Base-by-base conservation (phyloP, 1,284 basidiomycete species). In the Ustilago esculenta region DNA sequence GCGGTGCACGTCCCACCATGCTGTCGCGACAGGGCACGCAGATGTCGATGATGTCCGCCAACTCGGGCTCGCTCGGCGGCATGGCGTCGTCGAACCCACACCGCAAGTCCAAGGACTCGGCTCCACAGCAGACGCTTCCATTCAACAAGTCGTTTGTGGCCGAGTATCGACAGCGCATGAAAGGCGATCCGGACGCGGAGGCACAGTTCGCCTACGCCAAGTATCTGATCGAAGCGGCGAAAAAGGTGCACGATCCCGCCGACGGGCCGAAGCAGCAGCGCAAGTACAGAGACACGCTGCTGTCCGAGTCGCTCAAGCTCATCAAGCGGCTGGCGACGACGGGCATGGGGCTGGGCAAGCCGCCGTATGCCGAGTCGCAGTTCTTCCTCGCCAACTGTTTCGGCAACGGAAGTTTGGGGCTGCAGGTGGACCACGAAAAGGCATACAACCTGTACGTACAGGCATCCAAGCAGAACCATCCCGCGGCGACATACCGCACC, bases 351-450 rank as follows among this genome's bases (percentile, higher is more conserved):
- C 45, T 83, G 23, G 83, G 83, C 32, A 84, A 84, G 59, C 82
- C 84, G 14, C 89, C 92, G 1, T 96, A 92, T 82, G 89, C 92
- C 52, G 95, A 98, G 77, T 95, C 96, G n/a, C 96, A 98, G 81
- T 99, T 98, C 84, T 98, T 97, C 86, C 86, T 98, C 39, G 96
- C 95, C 42, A 98, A 98, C 79, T 94, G 95, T 81, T 90, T 96
- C 80, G 95, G 95, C 10, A 97, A 94, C 1, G 96, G 96, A 15
- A 90, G 90, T 73, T 86, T 98, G 20, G 95, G 96, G 9, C 85
- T 98, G 12, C 90, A 91, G 75, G 93, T 98, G 52, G 96, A 98
- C 83, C 94, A 98, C 83, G 94, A 98, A 80, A 91, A 93, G 77
- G 95, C 95, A 0, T 99, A 98, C 83, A 93, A 96, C 82, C 86